These are phyloP conservation scores for Fusarium nanum DNA, from an alignment of 2,329 filamentous ascomycete genomes.

Conservation along the genomic window DNA sequence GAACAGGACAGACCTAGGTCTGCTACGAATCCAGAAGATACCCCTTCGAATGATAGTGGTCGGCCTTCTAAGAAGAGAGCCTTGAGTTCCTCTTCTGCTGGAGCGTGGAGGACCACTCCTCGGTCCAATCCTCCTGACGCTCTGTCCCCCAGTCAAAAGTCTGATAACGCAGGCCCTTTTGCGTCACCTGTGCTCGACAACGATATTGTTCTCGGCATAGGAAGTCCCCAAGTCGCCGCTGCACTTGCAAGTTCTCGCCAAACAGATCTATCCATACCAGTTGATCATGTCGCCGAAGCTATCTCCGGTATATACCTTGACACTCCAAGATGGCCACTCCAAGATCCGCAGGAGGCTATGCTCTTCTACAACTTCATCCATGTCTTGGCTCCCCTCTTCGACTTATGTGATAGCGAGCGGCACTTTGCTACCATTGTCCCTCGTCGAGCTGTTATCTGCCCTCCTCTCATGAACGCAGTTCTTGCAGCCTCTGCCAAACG, in stretches of 20 bases:
- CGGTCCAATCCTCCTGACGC: slow-evolving; percentile 23
- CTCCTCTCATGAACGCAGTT: slow-evolving; percentile 47
- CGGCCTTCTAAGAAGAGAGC: slow-evolving; percentile 41
- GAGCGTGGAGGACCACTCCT: slow-evolving; percentile 25
- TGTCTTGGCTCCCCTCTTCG: slow-evolving; percentile 45
- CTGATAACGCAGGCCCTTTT: slow-evolving; percentile 17
- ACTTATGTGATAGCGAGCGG: slow-evolving; percentile 45
- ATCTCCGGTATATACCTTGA: slow-evolving; percentile 43
- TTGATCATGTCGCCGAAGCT: slow-evolving; percentile 31
- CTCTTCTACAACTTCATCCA: slow-evolving; percentile 46
- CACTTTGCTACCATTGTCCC: slow-evolving; percentile 48
- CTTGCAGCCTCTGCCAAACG: slow-evolving; percentile 47
- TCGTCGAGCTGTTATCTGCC: slow-evolving; percentile 43
- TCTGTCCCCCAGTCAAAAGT: slow-evolving; percentile 32
- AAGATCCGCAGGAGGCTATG: slow-evolving; percentile 46
- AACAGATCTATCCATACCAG: slow-evolving; percentile 16
- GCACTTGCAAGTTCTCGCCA: slow-evolving; percentile 19
- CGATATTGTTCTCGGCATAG: slow-evolving; percentile 14
- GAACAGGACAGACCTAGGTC: slow-evolving; percentile 14
- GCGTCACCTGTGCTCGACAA: slow-evolving; percentile 15
- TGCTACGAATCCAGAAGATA: neutral
- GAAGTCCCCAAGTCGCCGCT: slow-evolving; percentile 12
- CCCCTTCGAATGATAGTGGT: slow-evolving; percentile 6
- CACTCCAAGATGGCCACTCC: slow-evolving; percentile 37
- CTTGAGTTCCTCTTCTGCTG: slow-evolving; percentile 34